Base-by-base conservation (phyloP, 306 rosid genomes). In the Pueraria montana region DNA sequence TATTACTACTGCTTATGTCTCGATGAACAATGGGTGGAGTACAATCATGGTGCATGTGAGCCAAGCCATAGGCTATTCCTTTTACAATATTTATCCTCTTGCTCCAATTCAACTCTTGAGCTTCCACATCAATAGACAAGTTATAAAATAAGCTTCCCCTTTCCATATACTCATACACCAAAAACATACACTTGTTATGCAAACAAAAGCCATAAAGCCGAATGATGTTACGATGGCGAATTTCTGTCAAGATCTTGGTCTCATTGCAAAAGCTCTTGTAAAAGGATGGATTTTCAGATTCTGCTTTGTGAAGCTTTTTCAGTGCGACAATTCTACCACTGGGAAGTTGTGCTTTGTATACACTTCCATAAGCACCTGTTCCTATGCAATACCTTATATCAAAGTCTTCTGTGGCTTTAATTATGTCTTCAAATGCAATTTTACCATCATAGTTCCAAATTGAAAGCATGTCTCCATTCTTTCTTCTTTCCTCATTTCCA, bases 1-100 rank as follows among this genome's bases (percentile, higher is more conserved):
- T 55, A 27, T 74, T 75, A 20, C 4, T 75, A 6, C 81, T 82
- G 5, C 50, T 36, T 40, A 74, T 24, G 17, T 74, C 81, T 52
- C 85, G 26, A 38, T 74, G 85, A 49, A 74, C 42, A 50, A 82
- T 74, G 6, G 59, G 27, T 17, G 80, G 80, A 20, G 58, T 6
- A 18, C 81, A 74, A 16, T 17, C 59, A 65, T 74, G 80, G 46
- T 82, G 80, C 76, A 74, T 58, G 30, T 71, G 46, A 27, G 72
- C 48, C 23, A 80, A 63, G 24, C 43, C 84, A 61, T 59, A 24
- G 2, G 80, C 80, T 21, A 49, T 84, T 40, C 74, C 87, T 78
- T 75, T 82, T 21, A 84, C 32, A 16, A 82, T 72, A 48, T 76
- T 76, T 64, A 85, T 62, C 77, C 78, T 82, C 78, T 86, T 78